phyloP scores from a whole-genome alignment of 768 basidiomycete species.

The Suillus bovinus region DNA sequence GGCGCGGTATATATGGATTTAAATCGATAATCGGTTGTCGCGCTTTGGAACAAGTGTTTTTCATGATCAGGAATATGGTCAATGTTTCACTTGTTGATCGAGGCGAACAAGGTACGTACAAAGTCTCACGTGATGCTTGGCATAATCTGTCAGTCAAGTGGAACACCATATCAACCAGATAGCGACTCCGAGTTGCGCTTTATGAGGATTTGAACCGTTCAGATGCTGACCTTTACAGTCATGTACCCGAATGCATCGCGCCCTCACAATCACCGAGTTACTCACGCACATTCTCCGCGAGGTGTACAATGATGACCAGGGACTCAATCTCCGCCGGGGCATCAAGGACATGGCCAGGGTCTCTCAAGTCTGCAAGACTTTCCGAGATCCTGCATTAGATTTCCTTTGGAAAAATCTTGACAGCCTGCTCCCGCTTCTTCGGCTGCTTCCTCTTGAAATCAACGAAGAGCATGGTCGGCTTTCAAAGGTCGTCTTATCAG shows the following conservation, averaged over 20 bases:
- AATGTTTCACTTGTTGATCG: background rate
- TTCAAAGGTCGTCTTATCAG: background rate
- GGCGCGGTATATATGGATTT: too few species aligned
- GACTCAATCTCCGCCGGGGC: background rate
- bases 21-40: too few species aligned
- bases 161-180: background rate
- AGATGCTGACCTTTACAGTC: too few species aligned
- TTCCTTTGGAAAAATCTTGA: constrained; percentile 1
- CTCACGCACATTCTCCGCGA: constrained; percentile 1
- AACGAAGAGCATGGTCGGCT: background rate
- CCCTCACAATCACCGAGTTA: constrained; percentile 3
- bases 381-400: constrained; percentile 4
- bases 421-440: constrained; percentile 1
- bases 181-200: background rate
- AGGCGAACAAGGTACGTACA: background rate
- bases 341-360: constrained; percentile 1
- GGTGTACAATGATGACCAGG: background rate
- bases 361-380: constrained; percentile 1
- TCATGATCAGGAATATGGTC: too few species aligned
- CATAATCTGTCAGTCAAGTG: background rate
- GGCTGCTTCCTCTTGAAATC: background rate
- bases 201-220: background rate
- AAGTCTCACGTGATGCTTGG: background rate
- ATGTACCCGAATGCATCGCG: constrained; percentile 6
- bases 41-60: too few species aligned